Conservation (phyloP, 2,329 filamentous ascomycete species). For the Lachnellula cervina region DNA sequence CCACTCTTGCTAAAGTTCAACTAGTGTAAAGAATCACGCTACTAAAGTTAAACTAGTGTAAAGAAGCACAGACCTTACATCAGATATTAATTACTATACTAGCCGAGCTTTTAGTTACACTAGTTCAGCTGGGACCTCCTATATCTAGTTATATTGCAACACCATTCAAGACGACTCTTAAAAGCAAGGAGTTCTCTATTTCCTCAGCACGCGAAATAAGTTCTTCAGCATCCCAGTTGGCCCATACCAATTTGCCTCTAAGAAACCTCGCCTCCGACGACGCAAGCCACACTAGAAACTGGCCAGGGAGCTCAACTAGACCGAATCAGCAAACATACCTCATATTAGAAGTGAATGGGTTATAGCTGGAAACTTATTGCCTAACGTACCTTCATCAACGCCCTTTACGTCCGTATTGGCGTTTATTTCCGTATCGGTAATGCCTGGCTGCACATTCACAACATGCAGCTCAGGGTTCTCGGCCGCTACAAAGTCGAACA, state of each 20-base stretch:
- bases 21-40: too few species aligned
- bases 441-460: slow-evolving; percentile 39
- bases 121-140: too few species aligned
- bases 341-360: neutral
- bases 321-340: neutral
- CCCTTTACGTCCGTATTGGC: neutral
- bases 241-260: slow-evolving; percentile 37
- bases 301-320: slow-evolving; percentile 30
- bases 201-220: slow-evolving; percentile 22
- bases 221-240: slow-evolving; percentile 42
- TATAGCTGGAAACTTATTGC: neutral
- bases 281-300: slow-evolving; percentile 38
- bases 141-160: slow-evolving; percentile 1
- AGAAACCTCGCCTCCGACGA: slow-evolving; percentile 36
- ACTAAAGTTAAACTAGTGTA: too few species aligned
- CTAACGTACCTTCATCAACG: neutral
- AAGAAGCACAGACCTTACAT: too few species aligned
- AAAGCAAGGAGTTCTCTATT: slow-evolving; percentile 16
- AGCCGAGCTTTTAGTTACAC: too few species aligned
- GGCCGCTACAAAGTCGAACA: slow-evolving; percentile 34
- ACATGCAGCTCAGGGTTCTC: slow-evolving; percentile 36
- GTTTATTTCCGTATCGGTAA: slow-evolving; percentile 36
- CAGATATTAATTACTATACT: too few species aligned
- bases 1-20: too few species aligned
- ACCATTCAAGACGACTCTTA: slow-evolving; percentile 1